phyloP scores from a whole-genome alignment of 192 early-diverging fungal genomes.

The Entrophospora sp. region DNA sequence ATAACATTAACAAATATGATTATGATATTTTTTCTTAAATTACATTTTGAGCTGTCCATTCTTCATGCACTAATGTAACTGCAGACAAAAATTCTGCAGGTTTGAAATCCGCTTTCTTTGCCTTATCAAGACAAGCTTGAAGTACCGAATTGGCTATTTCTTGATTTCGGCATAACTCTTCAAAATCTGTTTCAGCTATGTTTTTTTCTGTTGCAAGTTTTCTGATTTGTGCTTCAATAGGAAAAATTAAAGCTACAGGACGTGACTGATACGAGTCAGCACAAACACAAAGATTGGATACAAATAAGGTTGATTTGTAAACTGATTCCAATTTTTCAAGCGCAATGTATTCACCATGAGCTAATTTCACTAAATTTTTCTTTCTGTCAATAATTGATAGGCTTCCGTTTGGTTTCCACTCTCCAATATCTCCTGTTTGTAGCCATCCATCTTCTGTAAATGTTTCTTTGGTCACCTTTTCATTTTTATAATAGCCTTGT shows the following conservation, averaged over 20 bases:
- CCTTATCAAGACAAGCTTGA: constrained; percentile 36
- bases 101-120: constrained; percentile 55
- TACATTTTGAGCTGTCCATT: constrained; percentile 87
- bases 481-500: constrained; percentile 70
- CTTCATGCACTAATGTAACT: constrained; percentile 58
- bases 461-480: constrained; percentile 54
- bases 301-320: constrained; percentile 66
- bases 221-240: constrained; percentile 47
- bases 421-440: constrained; percentile 82
- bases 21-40: constrained; percentile 23
- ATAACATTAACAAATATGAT: too few species aligned
- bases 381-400: constrained; percentile 82
- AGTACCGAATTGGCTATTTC: constrained; percentile 45
- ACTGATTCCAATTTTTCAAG: constrained; percentile 85
- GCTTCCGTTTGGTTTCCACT: constrained; percentile 68
- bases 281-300: constrained; percentile 71
- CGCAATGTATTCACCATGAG: too few species aligned
- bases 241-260: constrained; percentile 69
- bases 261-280: constrained; percentile 61
- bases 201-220: constrained; percentile 35
- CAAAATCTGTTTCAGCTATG: constrained; percentile 34
- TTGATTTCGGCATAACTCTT: constrained; percentile 40
- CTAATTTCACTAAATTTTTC: constrained; percentile 90
- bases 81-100: constrained; percentile 61
- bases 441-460: too few species aligned